These are phyloP conservation scores for Camellia sinensis DNA, from an alignment of 148 eudicot genomes.

Conservation along the genomic window DNA sequence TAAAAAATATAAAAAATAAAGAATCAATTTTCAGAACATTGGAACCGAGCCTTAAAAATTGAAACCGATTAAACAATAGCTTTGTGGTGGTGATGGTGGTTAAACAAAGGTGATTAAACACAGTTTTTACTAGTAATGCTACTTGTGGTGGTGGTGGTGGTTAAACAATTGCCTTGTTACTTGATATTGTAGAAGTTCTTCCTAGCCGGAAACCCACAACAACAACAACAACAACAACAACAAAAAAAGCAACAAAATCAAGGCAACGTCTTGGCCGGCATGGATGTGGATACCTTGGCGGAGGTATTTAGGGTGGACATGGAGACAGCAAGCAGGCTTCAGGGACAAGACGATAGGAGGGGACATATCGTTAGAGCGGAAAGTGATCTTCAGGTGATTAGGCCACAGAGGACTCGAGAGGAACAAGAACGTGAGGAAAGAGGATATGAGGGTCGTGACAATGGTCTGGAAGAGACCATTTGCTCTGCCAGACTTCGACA, in stretches of 20 bases:
- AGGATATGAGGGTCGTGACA: conserved; percentile 12
- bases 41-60: too few species aligned
- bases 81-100: too few species aligned
- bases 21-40: too few species aligned
- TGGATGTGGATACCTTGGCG: conserved; percentile 32
- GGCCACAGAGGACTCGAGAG: conserved; percentile 36
- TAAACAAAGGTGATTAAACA: too few species aligned
- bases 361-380: conserved; percentile 58
- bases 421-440: conserved; percentile 14
- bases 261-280: conserved; percentile 58
- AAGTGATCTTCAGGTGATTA: conserved; percentile 47
- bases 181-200: conserved; percentile 48
- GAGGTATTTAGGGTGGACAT: conserved; percentile 50
- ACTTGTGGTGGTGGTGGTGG: too few species aligned
- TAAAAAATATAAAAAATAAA: too few species aligned
- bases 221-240: conserved; percentile 18
- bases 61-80: too few species aligned
- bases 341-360: conserved; percentile 46
- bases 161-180: too few species aligned
- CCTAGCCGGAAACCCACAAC: conserved; percentile 68
- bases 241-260: conserved; percentile 12
- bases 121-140: too few species aligned
- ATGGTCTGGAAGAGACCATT: conserved; percentile 70
- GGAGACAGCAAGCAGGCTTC: conserved; percentile 52
- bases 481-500: conserved; percentile 45